Percentiles rank a stretch among this genome's conserved stretches.
These are phyloP conservation scores for Fusarium sp. DNA, from an alignment of 2,329 filamentous ascomycete species.

Conservation along the genomic window DNA sequence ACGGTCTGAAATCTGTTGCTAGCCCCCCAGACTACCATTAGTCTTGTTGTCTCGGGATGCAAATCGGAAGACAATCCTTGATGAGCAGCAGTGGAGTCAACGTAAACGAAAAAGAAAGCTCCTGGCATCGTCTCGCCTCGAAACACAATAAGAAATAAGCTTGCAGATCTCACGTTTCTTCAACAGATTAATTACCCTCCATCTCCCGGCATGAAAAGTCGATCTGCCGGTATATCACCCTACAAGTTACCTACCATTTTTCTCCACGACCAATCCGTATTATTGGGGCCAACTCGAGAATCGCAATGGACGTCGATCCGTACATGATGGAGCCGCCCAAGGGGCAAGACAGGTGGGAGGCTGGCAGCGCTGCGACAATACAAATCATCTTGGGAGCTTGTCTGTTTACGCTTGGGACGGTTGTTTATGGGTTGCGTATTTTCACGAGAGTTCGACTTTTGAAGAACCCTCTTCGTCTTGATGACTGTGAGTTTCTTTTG, in stretches of 20 bases:
- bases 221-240: neutral
- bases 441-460: constrained; percentile 18
- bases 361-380: constrained; percentile 9
- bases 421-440: constrained; percentile 28
- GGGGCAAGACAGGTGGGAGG: constrained; percentile 32
- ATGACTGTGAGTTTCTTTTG: constrained; percentile 1
- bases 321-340: constrained; percentile 38
- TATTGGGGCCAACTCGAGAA: neutral
- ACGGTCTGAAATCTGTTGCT: neutral
- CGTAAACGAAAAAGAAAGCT: constrained; percentile 3
- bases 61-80: constrained; percentile 6
- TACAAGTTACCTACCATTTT: neutral
- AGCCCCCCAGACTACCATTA: neutral
- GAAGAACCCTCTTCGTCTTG: constrained; percentile 30
- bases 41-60: neutral
- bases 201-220: neutral
- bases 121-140: neutral
- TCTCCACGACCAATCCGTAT: neutral
- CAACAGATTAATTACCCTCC: neutral
- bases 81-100: constrained; percentile 9
- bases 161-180: constrained; percentile 20
- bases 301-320: constrained; percentile 14
- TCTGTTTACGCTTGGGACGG: constrained; percentile 25
- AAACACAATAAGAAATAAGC: neutral
- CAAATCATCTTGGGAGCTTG: constrained; percentile 30